Evolutionary conservation across 1,139 yeast species (phyloP), one percentile per base, ranked within the genome.

Genomic region (Scheffersomyces cryptocercus): DNA sequence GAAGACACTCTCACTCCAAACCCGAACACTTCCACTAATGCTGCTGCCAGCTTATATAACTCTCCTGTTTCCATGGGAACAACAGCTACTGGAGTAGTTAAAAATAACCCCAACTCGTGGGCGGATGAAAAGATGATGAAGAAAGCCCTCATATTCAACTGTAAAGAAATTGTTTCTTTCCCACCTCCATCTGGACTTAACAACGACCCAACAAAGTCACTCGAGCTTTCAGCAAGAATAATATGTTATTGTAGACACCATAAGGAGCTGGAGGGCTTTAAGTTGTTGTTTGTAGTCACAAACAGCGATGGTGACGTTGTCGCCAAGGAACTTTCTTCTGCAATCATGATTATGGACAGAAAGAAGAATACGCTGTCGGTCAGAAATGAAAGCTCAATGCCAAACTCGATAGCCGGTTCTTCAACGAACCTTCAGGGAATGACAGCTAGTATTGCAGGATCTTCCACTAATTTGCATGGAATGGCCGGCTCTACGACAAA

Each of bases 211-310:
- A 54, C 62, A 15, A 75, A 82, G 52, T 72, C 77, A 10, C 67
- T 91, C 43, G 95, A 88, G 44, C 69, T 93, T 28, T 84, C 91
- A 29, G 85, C 96, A 11, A 80, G 99, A 67, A 83, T 93, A 36
- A 93, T 93, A 8, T 93, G 99, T 64, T 93, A 93, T 64, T 91
- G 97, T 67, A 82, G 98, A 54, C 99, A 93, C 64, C 98, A 93
- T 65, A 82, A 82, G 53, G 96, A 91, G 49, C 72, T 83, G 28
- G 79, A 79, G 41, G 98, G 98, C 1, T 93, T 90, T 68, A 77
- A 77, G 54, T 70, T 91, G 33, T 70, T 90, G 37, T 82, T 90
- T 53, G 82, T 89, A 4, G 62, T 90, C 37, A 83, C 81, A 49
- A 82, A 91, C 61, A 59, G 70, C 44, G 60, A 68, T 9, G 86